These are phyloP conservation scores for Coriaria nepalensis DNA, from an alignment of 306 rosid genomes.

Conservation along the genomic window DNA sequence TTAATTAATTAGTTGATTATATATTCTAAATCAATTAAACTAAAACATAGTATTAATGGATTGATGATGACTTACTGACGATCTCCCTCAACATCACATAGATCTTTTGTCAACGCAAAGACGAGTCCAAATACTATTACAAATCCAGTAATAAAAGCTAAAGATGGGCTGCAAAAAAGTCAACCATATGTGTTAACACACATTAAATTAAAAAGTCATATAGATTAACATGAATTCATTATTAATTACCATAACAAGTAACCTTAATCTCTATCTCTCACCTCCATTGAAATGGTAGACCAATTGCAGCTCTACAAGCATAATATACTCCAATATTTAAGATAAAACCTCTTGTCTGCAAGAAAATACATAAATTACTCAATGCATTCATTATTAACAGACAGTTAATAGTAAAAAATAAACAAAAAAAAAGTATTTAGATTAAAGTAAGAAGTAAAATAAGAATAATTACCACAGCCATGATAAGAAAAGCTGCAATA, in stretches of 20 bases:
- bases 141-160: conserved; percentile 75
- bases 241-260: no score
- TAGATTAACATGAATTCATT: neutral
- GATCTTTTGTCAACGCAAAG: conserved; percentile 94
- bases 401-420: no score
- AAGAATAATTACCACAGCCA: no score
- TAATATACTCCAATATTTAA: conserved; percentile 8
- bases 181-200: no score
- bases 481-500: no score
- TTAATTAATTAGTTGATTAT: neutral
- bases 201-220: neutral
- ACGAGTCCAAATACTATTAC: conserved; percentile 84
- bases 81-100: conserved; percentile 94
- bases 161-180: conserved; percentile 83
- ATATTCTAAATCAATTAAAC: no score
- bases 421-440: no score
- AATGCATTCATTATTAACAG: no score
- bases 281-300: conserved; percentile 10
- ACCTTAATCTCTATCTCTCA: no score
- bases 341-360: conserved; percentile 6
- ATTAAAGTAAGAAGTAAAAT: no score
- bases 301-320: conserved; percentile 6
- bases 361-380: no score
- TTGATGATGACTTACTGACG: conserved; percentile 50
- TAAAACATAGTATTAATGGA: conserved; percentile 8